These are phyloP conservation scores for Aspergillaceae sp. DNA, from an alignment of 2,329 filamentous ascomycete genomes.

Conservation along the genomic window DNA sequence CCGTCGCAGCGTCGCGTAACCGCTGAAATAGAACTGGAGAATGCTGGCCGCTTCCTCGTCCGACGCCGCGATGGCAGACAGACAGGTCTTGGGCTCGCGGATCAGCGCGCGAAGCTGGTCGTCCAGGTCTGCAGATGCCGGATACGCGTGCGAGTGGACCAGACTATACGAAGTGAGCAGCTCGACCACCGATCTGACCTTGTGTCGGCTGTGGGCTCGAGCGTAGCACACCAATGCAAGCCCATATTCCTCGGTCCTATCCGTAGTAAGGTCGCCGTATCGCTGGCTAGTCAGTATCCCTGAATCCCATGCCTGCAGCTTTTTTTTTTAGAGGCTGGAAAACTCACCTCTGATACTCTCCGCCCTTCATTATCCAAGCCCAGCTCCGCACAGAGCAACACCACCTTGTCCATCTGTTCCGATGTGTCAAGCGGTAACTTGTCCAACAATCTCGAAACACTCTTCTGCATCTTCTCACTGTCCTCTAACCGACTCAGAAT, in stretches of 20 bases:
- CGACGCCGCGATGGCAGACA: conserved; percentile 62
- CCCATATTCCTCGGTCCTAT: conserved; percentile 68
- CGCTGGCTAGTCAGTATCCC: conserved; percentile 45
- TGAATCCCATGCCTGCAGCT: no score
- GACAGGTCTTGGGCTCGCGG: conserved; percentile 59
- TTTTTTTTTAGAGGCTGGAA: background rate
- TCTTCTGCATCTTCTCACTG: conserved; percentile 58
- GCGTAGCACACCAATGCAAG: conserved; percentile 87
- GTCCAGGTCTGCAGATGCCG: conserved; percentile 63
- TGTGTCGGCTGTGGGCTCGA: conserved; percentile 66
- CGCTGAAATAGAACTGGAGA: conserved; percentile 76
- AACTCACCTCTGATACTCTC: conserved; percentile 68
- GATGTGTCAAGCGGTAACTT: conserved; percentile 64
- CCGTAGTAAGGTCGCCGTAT: conserved; percentile 70
- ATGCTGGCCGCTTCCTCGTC: conserved; percentile 77
- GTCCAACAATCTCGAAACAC: conserved; percentile 65
- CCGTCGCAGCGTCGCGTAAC: conserved; percentile 81
- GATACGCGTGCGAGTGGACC: conserved; percentile 74
- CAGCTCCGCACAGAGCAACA: conserved; percentile 66
- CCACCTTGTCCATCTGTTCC: conserved; percentile 69
- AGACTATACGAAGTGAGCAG: conserved; percentile 81
- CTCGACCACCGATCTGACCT: conserved; percentile 78
- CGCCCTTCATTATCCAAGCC: conserved; percentile 72
- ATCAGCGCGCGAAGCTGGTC: conserved; percentile 61
- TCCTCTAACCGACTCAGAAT: conserved; percentile 76